These are phyloP conservation scores for Thuidium tamariscinum DNA, from an alignment of 225 moss, liverwort and hornwort species.

Conservation along the genomic window DNA sequence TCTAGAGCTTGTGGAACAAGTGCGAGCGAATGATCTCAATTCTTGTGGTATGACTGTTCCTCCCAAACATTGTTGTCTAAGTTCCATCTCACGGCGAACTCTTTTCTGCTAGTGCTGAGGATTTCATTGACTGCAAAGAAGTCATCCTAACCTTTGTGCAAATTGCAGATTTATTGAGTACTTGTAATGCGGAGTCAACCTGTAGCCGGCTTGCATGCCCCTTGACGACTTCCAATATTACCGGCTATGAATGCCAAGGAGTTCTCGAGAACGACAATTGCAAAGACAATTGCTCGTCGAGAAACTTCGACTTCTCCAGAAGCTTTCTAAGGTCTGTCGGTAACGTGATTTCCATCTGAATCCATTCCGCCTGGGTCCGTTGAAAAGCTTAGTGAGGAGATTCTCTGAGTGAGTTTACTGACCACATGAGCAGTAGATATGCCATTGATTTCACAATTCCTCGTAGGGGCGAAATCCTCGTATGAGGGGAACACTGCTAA, in stretches of 20 bases:
- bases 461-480: neutral
- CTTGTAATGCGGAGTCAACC: neutral
- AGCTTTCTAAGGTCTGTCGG: neutral
- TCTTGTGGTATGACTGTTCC: neutral
- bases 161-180: neutral
- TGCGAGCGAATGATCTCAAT: neutral
- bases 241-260: neutral
- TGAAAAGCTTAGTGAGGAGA: neutral
- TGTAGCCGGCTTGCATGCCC: neutral
- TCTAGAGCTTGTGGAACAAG: neutral
- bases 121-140: neutral
- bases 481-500: neutral
- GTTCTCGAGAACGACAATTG: neutral
- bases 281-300: neutral
- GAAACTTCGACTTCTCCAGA: neutral
- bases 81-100: neutral
- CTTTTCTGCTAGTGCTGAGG: neutral
- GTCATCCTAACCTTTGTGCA: too few species aligned
- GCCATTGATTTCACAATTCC: neutral
- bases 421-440: neutral
- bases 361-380: neutral
- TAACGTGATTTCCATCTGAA: neutral
- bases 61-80: neutral
- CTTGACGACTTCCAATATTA: neutral
- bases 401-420: neutral